Percentiles rank a stretch among this genome's conserved stretches.
phyloP scores from a whole-genome alignment of 116 monocot genomes.

The Iris pallida region DNA sequence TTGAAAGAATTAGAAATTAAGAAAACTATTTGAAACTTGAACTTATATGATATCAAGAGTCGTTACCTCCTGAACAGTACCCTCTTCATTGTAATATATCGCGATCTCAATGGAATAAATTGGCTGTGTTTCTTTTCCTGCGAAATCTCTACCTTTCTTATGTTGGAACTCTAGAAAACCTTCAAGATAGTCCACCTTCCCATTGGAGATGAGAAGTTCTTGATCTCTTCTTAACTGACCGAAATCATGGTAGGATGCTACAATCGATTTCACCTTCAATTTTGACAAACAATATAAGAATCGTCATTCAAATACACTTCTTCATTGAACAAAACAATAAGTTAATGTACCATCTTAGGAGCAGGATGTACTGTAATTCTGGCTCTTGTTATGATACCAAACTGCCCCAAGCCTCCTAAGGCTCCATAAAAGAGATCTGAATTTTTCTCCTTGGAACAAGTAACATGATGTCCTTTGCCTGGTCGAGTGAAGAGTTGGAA shows the following conservation, averaged over 20 bases:
- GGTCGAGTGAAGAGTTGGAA: not conserved
- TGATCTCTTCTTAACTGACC: constrained; percentile 16
- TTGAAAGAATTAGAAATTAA: not conserved
- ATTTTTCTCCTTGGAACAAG: constrained; percentile 22
- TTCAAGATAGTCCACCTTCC: constrained; percentile 34
- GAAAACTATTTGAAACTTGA: too few species aligned
- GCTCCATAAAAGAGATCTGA: constrained; percentile 43
- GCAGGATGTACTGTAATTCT: constrained; percentile 26
- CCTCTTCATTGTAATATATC: constrained; percentile 16
- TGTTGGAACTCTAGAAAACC: constrained; percentile 13
- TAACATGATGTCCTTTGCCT: constrained; percentile 32
- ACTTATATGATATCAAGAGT: not conserved
- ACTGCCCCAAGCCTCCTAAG: constrained; percentile 48
- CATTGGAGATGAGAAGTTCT: constrained; percentile 22
- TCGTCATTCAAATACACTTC: not conserved
- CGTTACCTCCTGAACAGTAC: constrained; percentile 5
- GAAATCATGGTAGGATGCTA: constrained; percentile 16
- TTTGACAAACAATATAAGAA: not conserved
- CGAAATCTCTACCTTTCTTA: not conserved
- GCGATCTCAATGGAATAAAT: constrained; percentile 18
- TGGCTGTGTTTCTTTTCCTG: not conserved
- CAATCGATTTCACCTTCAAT: constrained; percentile 18
- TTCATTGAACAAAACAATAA: not conserved
- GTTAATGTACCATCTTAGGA: constrained; percentile 20
- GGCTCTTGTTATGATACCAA: constrained; percentile 53